phyloP scores from a whole-genome alignment of 2,329 filamentous ascomycete species.

The Fusarium sp. region DNA sequence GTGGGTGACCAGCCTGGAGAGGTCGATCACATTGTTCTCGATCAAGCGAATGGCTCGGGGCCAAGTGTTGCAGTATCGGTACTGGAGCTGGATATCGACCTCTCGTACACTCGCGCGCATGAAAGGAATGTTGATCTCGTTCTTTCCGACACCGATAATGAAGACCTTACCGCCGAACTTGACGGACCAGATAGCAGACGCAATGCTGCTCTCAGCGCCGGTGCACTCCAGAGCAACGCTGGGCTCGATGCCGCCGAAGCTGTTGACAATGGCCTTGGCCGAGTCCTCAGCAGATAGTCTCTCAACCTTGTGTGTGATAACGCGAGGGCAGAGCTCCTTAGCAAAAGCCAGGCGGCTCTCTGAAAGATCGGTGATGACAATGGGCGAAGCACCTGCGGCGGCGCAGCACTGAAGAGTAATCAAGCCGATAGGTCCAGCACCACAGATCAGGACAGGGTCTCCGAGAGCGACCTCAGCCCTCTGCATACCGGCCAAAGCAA shows the following conservation, averaged over 20 bases:
- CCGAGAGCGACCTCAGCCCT: constrained; percentile 83
- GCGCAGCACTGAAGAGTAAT: constrained; percentile 86
- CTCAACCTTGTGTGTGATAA: constrained; percentile 83
- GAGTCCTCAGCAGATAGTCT: constrained; percentile 75
- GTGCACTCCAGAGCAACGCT: constrained; percentile 90
- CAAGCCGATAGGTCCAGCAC: constrained; percentile 92
- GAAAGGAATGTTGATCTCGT: constrained; percentile 95
- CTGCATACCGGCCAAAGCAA: constrained; percentile 89
- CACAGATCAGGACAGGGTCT: constrained; percentile 88
- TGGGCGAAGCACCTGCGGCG: constrained; percentile 88
- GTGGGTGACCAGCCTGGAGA: constrained; percentile 88
- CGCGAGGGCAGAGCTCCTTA: constrained; percentile 81
- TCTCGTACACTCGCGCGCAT: constrained; percentile 92
- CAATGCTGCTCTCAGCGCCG: constrained; percentile 89
- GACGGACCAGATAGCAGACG: constrained; percentile 85
- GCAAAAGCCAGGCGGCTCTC: constrained; percentile 86
- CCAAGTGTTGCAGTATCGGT: constrained; percentile 97
- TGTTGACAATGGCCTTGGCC: constrained; percentile 72
- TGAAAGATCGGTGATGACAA: constrained; percentile 96
- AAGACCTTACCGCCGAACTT: constrained; percentile 98
- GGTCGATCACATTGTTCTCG: constrained; percentile 83
- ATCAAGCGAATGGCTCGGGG: constrained; percentile 90
- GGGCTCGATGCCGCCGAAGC: constrained; percentile 83
- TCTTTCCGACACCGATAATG: constrained; percentile 93
- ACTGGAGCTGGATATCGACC: constrained; percentile 96